Base-by-base conservation (phyloP, 352 stramenopile genomes). In the Pythium myriotylum region DNA sequence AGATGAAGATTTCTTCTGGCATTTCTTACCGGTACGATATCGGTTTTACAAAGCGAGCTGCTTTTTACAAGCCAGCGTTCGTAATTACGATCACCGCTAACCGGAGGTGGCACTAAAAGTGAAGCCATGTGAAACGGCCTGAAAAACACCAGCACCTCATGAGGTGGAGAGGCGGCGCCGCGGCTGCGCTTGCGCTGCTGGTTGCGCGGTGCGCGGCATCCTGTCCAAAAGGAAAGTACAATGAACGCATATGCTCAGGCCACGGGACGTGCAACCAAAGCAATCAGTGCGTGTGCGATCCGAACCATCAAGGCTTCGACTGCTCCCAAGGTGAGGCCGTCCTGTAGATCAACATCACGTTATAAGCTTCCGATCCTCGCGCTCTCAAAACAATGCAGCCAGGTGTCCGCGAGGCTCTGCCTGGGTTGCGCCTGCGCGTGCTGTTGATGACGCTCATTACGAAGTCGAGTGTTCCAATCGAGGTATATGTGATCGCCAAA, bases 381-480 rank as follows among this genome's bases (percentile, higher is more conserved):
- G n/a, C n/a, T n/a, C n/a, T n/a, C n/a, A n/a, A n/a, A n/a, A n/a
- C n/a, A 42, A 20, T 29, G 14, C 13, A 89, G 79, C 72, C 35
- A 68, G 54, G 10, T 89, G 79, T 54, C 79, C 81, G 2, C 19
- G 74, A 14, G 81, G 81, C 2, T 58, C 59, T n/a, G 81, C 81
- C 47, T 91, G 81, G 81, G 79, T 75, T 17, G 77, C 77, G 14
- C 71, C 79, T 19, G 77, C 79, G n/a, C 65, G 68, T 23, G 79
- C 73, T 8, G 70, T 65, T 20, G 68, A 88, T 17, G 67, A 82
- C 32, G 82, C 82, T 9, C 82, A 91, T 60, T 91, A 86, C 58
- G 47, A 62, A 29, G 69, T 80, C 50, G 81, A 94, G 64, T 95
- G 86, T 59, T 93, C 83, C 0, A 92, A 92, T 70, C 82, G 86